A percentile compares a stretch with the other conserved stretches of the same genome.
These are phyloP conservation scores for Ganoderma lingzhi DNA, from an alignment of 1,284 basidiomycete genomes.

Conservation along the genomic window DNA sequence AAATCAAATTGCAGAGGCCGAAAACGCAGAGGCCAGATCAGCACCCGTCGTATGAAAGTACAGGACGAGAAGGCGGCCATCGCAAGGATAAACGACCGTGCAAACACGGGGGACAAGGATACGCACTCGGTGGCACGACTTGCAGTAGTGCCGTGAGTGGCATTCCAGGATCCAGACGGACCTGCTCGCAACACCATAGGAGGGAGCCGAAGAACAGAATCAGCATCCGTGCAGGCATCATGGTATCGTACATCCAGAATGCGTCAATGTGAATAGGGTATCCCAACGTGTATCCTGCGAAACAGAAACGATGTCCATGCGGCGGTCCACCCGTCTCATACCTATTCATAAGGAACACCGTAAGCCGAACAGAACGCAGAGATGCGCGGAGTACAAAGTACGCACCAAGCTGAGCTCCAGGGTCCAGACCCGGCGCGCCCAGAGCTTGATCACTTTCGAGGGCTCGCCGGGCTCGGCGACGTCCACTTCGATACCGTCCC, in stretches of 20 bases:
- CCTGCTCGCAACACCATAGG: neutral
- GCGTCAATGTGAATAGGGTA: conserved; percentile 25
- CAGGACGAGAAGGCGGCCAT: neutral
- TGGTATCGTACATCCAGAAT: conserved; percentile 31
- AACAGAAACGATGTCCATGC: conserved; percentile 13
- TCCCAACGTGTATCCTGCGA: conserved; percentile 24
- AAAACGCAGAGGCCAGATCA: neutral
- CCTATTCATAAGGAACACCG: conserved; percentile 13
- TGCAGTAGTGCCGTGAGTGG: neutral
- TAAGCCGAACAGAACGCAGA: neutral
- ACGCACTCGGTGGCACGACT: neutral
- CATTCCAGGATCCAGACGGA: neutral
- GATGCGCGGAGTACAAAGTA: neutral
- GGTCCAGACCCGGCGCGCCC: conserved; percentile 99
- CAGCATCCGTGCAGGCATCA: conserved; percentile 3
- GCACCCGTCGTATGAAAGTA: neutral
- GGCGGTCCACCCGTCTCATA: conserved; percentile 13
- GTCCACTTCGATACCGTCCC: conserved; percentile 96
- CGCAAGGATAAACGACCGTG: neutral
- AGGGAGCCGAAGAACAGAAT: conserved; percentile 1
- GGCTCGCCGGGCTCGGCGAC: conserved; percentile 66
- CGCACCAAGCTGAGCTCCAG: conserved; percentile 91
- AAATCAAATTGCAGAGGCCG: too few species aligned
- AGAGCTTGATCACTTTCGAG: conserved; percentile 80
- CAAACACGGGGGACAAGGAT: neutral